Base-by-base conservation (phyloP, 2,329 filamentous ascomycete genomes). In the Penicillium sp. region DNA sequence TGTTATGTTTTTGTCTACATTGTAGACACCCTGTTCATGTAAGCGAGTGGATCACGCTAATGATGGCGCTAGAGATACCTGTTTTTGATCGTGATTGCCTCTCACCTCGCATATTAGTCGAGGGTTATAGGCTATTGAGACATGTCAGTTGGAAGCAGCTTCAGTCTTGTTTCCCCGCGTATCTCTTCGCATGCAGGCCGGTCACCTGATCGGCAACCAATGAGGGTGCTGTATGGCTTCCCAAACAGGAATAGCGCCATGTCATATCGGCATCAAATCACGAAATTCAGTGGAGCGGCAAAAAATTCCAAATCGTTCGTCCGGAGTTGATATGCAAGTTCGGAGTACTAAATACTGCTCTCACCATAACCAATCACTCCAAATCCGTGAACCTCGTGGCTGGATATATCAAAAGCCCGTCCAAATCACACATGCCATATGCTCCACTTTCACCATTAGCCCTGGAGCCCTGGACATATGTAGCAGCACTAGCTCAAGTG, bases 361-460 rank as follows among this genome's bases (percentile, higher is more conserved):
- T 27, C 24, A 1, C 5, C 8, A 27, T 27, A 8, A 6, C 5
- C 24, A n/a, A n/a, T 36, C 34, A 36, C n/a, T n/a, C 72, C 75
- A 40, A 47, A 6, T 56, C 54, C 8, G 40, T 42, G 43, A 58
- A 55, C 50, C 61, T 73, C n/a, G 71, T 75, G 16, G 40, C 56
- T 22, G 66, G 65, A 56, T 73, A 66, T 14, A 75, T 54, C 5
- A 75, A 67, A 14, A 74, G 65, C 18, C 67, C 70, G 64, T 78
- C 74, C 22, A 77, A 55, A 24, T 56, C 63, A 49, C 71, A 58
- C 67, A 76, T 72, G 6, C 72, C 72, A 54, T 78, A 77, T 31
- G 62, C 62, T 52, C 75, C 72, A 18, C 48, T 56, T 57, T 76
- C 70, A 60, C 76, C 65, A 40, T 53, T 50, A 8, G 48, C 18